These are phyloP conservation scores for Fusarium sp. DNA, from an alignment of 2,329 filamentous ascomycete species.

Conservation along the genomic window DNA sequence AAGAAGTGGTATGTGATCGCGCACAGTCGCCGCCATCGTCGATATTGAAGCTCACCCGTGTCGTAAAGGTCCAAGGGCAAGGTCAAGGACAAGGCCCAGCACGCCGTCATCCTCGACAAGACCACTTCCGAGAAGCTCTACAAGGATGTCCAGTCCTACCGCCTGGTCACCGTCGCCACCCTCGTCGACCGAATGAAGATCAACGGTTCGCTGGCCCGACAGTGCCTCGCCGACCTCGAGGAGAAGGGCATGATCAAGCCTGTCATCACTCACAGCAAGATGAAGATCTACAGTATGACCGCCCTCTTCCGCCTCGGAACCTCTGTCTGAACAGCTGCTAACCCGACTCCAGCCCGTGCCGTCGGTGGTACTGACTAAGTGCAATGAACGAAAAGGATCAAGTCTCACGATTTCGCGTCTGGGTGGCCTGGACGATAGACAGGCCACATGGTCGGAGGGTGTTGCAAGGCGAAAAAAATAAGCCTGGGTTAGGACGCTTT, in stretches of 20 bases:
- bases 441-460: slow-evolving; percentile 50
- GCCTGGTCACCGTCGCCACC: slow-evolving; percentile 97
- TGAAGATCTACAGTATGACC: slow-evolving; percentile 93
- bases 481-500: slow-evolving; percentile 54
- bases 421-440: slow-evolving; percentile 52
- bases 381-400: slow-evolving; percentile 47
- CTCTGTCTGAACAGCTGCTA: slow-evolving; percentile 40
- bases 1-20: slow-evolving; percentile 58
- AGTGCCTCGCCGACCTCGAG: slow-evolving; percentile 92
- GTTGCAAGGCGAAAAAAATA: slow-evolving; percentile 48
- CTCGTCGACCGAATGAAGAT: slow-evolving; percentile 99
- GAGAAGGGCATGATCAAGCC: slow-evolving; percentile 99
- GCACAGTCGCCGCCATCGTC: slow-evolving; percentile 16
- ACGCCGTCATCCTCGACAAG: slow-evolving; percentile 99
- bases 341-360: slow-evolving; percentile 65
- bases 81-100: slow-evolving; percentile 99
- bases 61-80: slow-evolving; percentile 58
- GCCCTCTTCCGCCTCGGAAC: slow-evolving; percentile 13
- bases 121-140: slow-evolving; percentile 96
- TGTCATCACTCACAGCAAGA: slow-evolving; percentile 94
- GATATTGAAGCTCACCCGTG: slow-evolving; percentile 32
- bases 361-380: slow-evolving; percentile 63
- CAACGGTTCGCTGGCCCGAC: slow-evolving; percentile 95
- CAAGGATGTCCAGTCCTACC: slow-evolving; percentile 99
- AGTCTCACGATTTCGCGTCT: slow-evolving; percentile 55